Conservation (phyloP, 371 early-diverging fungal species). For the Rhizomucor pusillus region DNA sequence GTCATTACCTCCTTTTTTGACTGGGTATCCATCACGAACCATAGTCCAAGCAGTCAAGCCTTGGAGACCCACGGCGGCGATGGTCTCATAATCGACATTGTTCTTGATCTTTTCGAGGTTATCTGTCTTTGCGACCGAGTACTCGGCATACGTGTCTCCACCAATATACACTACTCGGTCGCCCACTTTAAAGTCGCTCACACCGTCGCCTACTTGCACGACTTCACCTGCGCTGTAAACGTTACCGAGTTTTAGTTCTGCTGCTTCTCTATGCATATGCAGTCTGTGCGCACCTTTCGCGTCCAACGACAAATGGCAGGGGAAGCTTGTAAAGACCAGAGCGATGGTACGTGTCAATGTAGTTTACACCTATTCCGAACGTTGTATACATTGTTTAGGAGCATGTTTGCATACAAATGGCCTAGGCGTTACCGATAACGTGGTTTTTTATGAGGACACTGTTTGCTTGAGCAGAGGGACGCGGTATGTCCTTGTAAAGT, state of each 20-base stretch:
- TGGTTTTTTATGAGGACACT: conserved; percentile 79
- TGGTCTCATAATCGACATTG: conserved; percentile 56
- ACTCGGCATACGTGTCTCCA: conserved; percentile 76
- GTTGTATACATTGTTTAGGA: not conserved
- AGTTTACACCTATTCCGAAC: conserved; percentile 75
- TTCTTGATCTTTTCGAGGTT: conserved; percentile 55
- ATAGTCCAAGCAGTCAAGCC: conserved; percentile 85
- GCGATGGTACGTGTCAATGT: conserved; percentile 93
- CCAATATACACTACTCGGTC: conserved; percentile 82
- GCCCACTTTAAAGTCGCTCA: conserved; percentile 71
- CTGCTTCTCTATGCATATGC: no score
- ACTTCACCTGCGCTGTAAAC: conserved; percentile 72
- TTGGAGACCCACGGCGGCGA: conserved; percentile 67
- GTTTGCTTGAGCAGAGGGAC: conserved; percentile 45
- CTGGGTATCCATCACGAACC: conserved; percentile 69
- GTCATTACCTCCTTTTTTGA: conserved; percentile 58
- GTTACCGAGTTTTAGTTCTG: no score
- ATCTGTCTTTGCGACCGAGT: conserved; percentile 51
- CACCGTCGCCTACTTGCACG: conserved; percentile 68
- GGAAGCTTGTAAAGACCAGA: conserved; percentile 76
- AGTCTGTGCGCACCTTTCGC: conserved; percentile 83
- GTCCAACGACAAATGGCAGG: conserved; percentile 73
- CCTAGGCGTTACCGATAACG: conserved; percentile 46
- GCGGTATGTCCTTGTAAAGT: conserved; percentile 48
- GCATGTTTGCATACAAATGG: no score